Evolutionary conservation across 2,329 filamentous ascomycete species (phyloP).

Genomic region (Exophiala lecanii-corni): DNA sequence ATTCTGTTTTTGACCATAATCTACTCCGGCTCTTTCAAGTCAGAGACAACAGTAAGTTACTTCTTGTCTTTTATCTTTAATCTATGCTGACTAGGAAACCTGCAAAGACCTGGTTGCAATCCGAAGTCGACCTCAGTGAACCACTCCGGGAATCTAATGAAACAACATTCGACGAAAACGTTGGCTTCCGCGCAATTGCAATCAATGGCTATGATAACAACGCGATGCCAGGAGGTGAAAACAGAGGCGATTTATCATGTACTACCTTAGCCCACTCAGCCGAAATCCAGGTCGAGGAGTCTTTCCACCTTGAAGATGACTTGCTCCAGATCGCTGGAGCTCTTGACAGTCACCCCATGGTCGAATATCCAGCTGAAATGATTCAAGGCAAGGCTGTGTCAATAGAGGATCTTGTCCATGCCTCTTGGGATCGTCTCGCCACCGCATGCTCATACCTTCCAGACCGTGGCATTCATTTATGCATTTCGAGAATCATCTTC

Average conservation of each 20-base stretch:
- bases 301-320: slow-evolving; percentile 12
- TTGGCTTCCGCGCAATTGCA: background rate
- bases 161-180: too few relatives aligned
- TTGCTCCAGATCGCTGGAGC: slow-evolving; percentile 13
- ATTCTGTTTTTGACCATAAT: background rate
- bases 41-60: background rate
- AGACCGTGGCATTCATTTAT: slow-evolving; percentile 17
- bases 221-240: background rate
- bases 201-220: background rate
- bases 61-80: too few relatives aligned
- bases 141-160: too few relatives aligned
- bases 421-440: slow-evolving; percentile 17
- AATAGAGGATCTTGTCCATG: slow-evolving; percentile 3
- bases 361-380: slow-evolving; percentile 9
- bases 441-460: slow-evolving; percentile 21
- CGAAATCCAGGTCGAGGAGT: background rate
- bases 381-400: slow-evolving; percentile 6
- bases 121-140: too few relatives aligned
- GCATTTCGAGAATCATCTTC: slow-evolving; percentile 20
- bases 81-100: too few relatives aligned
- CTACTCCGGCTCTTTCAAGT: background rate
- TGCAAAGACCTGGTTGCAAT: too few relatives aligned
- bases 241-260: background rate
- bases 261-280: background rate
- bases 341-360: slow-evolving; percentile 13